Base-by-base conservation (phyloP, 805 yeast species). In the Candida vartiovaarae region DNA sequence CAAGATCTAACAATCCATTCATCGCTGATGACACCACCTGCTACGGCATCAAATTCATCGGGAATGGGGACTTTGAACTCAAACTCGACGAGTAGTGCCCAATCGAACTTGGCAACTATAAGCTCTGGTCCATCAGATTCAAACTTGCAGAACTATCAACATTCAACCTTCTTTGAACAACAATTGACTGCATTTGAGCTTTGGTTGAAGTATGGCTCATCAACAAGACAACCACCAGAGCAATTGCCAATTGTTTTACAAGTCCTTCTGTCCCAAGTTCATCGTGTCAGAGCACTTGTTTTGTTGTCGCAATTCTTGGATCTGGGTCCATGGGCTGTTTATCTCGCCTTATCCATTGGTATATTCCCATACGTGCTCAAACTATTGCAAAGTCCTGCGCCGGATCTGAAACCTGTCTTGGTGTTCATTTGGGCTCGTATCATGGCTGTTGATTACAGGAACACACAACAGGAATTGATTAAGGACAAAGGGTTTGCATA, bases 341-440 rank as follows among this genome's bases (percentile, higher is more conserved):
- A 89, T 55, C 67, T 90, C 29, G 95, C 97, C 0, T 67, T 93
- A 30, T 86, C 96, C 6, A 90, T 93, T 51, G 98, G 98, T 24
- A 91, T 93, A 29, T 93, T 91, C 63, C 98, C 98, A 0, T 93
- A 93, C 59, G 95, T 93, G 30, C 68, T 91, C 43, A 88, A 90
- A 55, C 71, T 93, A 24, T 66, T 93, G 31, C 98, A 91, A 60
- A 82, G 95, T 47, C 98, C 98, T 0, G 96, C 98, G 0, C 95
- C 87, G 27, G 98, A 93, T 57, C 70, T 93, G 46, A 89, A 89
- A 56, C 98, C 98, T 0, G 95, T 91, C 3, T 66, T 93, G 45
- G 93, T 93, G 2, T 93, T 91, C 56, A 93, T 93, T 43, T 93
- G 99, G 99, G 96, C 98, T 1, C 73, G 98, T 52, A 88, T 93